Evolutionary conservation across 2,329 filamentous ascomycete species (phyloP).

Genomic region (Penicillium italicum): DNA sequence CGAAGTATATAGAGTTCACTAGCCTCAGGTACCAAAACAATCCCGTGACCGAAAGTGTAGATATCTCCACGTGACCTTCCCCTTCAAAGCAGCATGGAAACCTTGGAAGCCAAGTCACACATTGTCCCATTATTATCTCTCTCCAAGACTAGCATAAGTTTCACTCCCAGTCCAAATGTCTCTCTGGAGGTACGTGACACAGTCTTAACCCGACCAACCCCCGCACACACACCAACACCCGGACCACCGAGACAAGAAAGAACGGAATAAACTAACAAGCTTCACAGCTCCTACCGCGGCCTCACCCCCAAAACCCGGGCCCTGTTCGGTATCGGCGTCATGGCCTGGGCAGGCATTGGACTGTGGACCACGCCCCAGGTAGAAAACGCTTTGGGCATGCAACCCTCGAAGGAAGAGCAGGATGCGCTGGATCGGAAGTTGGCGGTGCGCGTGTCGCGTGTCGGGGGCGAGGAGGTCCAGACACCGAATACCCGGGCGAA

Average conservation of each 20-base stretch:
- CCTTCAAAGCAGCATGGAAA: not conserved
- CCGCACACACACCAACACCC: not conserved
- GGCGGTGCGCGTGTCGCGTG: conserved; percentile 33
- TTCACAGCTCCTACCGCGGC: conserved; percentile 62
- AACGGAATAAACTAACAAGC: not conserved
- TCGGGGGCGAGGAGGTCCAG: conserved; percentile 27
- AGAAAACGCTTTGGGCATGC: conserved; percentile 70
- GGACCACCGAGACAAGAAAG: not conserved
- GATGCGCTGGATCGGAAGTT: conserved; percentile 55
- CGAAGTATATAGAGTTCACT: not conserved
- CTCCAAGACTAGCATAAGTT: not conserved
- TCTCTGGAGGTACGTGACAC: conserved; percentile 38
- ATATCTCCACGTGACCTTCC: conserved; percentile 1
- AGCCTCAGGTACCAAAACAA: conserved; percentile 1
- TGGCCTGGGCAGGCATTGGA: conserved; percentile 71
- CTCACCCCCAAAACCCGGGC: conserved; percentile 68
- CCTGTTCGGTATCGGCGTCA: conserved; percentile 67
- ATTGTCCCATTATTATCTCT: not conserved
- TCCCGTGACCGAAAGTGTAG: conserved; percentile 1
- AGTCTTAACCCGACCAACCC: not conserved
- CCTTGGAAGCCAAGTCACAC: not conserved
- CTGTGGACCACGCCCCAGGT: conserved; percentile 69
- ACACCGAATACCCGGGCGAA: conserved; percentile 13
- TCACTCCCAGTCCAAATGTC: conserved; percentile 28
- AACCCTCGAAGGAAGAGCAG: conserved; percentile 69